These are phyloP conservation scores for Ceratocystis eucalypticola DNA, from an alignment of 2,329 filamentous ascomycete species.

Conservation along the genomic window DNA sequence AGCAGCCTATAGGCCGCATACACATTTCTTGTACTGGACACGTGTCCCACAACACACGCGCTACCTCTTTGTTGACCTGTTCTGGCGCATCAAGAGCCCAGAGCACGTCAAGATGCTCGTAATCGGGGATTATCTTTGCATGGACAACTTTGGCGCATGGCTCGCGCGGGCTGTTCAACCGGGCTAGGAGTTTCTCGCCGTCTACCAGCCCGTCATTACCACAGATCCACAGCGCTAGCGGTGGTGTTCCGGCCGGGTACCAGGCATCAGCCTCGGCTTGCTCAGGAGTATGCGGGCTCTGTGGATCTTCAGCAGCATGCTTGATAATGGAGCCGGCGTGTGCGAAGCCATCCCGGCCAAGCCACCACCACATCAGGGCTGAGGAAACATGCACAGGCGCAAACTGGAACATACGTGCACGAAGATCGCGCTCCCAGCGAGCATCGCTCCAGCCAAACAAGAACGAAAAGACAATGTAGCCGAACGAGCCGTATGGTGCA, in stretches of 20 bases:
- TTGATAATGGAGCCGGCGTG: conserved; percentile 73
- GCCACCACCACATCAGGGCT: conserved; percentile 92
- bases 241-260: conserved; percentile 69
- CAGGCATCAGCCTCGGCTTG: conserved; percentile 37
- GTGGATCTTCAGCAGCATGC: conserved; percentile 55
- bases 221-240: conserved; percentile 78
- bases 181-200: conserved; percentile 55
- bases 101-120: conserved; percentile 88
- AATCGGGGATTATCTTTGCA: conserved; percentile 67
- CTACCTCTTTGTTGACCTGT: conserved; percentile 67
- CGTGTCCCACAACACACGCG: conserved; percentile 75
- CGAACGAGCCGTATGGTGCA: conserved; percentile 61
- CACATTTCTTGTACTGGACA: conserved; percentile 42
- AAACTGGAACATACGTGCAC: conserved; percentile 80
- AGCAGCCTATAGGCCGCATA: conserved; percentile 51
- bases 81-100: conserved; percentile 86
- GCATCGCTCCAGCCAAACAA: conserved; percentile 77
- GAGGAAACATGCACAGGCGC: conserved; percentile 80
- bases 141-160: conserved; percentile 72
- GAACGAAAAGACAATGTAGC: conserved; percentile 80
- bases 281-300: conserved; percentile 27
- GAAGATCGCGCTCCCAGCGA: conserved; percentile 69
- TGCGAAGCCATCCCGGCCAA: conserved; percentile 70
- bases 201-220: conserved; percentile 77
- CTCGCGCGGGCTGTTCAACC: conserved; percentile 65